phyloP scores from a whole-genome alignment of 164 flowering plant species.

The Annona squamosa region DNA sequence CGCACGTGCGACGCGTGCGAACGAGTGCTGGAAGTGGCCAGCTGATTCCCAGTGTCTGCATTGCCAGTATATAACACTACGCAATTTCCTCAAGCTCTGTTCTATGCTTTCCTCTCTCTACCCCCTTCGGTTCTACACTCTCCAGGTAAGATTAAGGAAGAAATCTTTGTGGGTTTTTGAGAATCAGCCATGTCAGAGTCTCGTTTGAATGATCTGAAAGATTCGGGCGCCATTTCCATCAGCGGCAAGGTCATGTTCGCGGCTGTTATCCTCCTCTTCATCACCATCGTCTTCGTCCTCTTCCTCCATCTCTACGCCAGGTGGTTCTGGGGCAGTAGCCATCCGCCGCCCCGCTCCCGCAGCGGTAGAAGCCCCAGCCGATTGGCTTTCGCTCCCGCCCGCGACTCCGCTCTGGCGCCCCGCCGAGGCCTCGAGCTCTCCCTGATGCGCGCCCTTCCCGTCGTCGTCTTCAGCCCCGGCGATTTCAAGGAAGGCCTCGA shows the following conservation, averaged over 20 bases:
- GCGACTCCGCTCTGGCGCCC: slow-evolving; percentile 17
- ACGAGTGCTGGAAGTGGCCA: too few relatives aligned
- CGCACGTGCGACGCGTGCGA: too few relatives aligned
- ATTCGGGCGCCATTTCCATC: slow-evolving; percentile 10
- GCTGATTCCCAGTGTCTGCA: too few relatives aligned
- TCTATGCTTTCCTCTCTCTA: too few relatives aligned
- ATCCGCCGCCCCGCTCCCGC: background rate
- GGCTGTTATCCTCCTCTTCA: slow-evolving; percentile 45
- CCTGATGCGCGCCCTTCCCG: slow-evolving; percentile 18
- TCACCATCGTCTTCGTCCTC: slow-evolving; percentile 51
- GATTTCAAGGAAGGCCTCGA: slow-evolving; percentile 39
- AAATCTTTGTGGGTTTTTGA: too few relatives aligned
- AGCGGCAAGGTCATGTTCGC: slow-evolving; percentile 58
- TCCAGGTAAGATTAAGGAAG: too few relatives aligned
- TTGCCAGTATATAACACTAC: too few relatives aligned
- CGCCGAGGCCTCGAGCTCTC: slow-evolving; percentile 6
- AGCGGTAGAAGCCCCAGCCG: slow-evolving; percentile 28
- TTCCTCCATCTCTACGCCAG: slow-evolving; percentile 71
- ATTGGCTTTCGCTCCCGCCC: slow-evolving; percentile 38
- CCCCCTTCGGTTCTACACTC: too few relatives aligned
- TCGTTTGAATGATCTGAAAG: background rate
- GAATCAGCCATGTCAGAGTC: background rate
- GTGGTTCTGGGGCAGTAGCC: slow-evolving; percentile 50
- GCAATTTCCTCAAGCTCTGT: too few relatives aligned
- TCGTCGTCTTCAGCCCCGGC: slow-evolving; percentile 18